Evolutionary conservation across 2,329 filamentous ascomycete species (phyloP), one percentile per base, ranked within the genome.

Genomic region (Penicillium verrucosum): DNA sequence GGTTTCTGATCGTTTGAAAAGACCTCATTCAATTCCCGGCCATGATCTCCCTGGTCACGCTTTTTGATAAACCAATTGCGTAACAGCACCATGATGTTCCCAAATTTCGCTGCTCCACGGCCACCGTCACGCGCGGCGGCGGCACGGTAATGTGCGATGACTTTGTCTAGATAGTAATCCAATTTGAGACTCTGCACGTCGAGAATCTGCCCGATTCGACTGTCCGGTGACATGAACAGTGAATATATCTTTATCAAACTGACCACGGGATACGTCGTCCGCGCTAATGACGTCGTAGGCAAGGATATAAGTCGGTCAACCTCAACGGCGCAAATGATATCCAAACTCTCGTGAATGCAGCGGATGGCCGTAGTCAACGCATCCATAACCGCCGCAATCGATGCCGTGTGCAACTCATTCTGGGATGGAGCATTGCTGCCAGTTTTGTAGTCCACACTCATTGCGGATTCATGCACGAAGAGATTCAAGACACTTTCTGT

Each of bases 181-280:
- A 82, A 76, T 58, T 86, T 85, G 75, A 93, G 82, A 61, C 86
- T 81, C 53, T 87, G 82, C 60, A 84, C 84, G 62, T 85, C 81
- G 60, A 93, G 86, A 18, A 92, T 82, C 58, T 83, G 82, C n/a
- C 85, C 85, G 1, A 92, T 80, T 63, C 87, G 85, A 16, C 84
- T 87, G 40, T 82, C 81, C 0, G 86, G 82, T 14, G 82, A 81
- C 1, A 83, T 82, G 4, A 87, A 85, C 9, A 86, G 84, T 48
- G 89, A 86, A 72, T 87, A 88, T 59, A 92, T 82, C 72, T 90
- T 91, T 69, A 90, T 87, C 37, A 91, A 77, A 32, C 89, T 84
- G 21, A 91, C 86, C 2, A 87, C 81, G 6, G 85, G 85, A 67
- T 90, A 90, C 11, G 87, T 84, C 18, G 90, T 84, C 29, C 89